These are phyloP conservation scores for Entomophthora muscae DNA, from an alignment of 371 early-diverging fungal genomes.

Conservation along the genomic window DNA sequence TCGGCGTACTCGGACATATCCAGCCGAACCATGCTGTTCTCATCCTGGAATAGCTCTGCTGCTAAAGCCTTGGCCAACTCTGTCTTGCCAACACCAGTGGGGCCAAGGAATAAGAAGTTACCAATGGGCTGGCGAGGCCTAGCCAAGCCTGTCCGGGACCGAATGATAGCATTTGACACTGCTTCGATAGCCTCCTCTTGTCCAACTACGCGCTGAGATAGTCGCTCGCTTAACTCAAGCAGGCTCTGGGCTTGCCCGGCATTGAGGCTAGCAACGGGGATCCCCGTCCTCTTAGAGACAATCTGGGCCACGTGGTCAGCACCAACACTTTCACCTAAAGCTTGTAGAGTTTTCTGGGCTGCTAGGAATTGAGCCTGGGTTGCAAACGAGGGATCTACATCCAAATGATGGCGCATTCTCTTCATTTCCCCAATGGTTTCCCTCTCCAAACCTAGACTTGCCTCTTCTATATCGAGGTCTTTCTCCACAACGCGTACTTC, in stretches of 20 bases:
- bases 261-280: constrained; percentile 62
- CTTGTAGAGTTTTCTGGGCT: constrained; percentile 19
- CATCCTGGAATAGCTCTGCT: constrained; percentile 70
- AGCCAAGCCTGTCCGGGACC: constrained; percentile 20
- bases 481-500: too few species aligned
- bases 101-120: constrained; percentile 80
- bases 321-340: constrained; percentile 65
- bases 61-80: constrained; percentile 85
- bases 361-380: constrained; percentile 38
- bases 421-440: constrained; percentile 87
- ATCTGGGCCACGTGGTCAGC: constrained; percentile 73
- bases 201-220: constrained; percentile 62
- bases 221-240: constrained; percentile 49
- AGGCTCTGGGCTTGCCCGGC: constrained; percentile 64
- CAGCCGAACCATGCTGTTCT: constrained; percentile 66
- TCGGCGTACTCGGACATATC: constrained; percentile 91
- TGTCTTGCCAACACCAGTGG: constrained; percentile 80
- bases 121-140: constrained; percentile 50
- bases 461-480: too few species aligned
- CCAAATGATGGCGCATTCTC: constrained; percentile 65
- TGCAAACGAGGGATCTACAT: constrained; percentile 85
- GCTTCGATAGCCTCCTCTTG: constrained; percentile 63
- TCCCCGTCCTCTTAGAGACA: constrained; percentile 75
- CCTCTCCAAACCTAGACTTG: constrained; percentile 87
- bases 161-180: constrained; percentile 57